Conservation (phyloP, 2,329 filamentous ascomycete species). For the Xylaria multiplex region DNA sequence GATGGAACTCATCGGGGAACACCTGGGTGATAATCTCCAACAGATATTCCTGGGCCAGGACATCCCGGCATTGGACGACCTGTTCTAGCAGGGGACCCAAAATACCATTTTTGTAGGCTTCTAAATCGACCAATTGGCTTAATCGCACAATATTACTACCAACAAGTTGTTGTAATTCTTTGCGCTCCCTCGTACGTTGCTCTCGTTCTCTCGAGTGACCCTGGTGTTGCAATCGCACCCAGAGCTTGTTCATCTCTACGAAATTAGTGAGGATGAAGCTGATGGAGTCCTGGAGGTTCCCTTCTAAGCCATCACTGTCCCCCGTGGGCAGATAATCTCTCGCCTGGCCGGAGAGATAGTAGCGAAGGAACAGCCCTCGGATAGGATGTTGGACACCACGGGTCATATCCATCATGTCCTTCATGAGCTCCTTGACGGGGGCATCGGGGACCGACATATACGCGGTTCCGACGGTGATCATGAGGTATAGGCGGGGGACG, state of each 20-base stretch:
- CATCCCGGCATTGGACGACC: constrained; percentile 96
- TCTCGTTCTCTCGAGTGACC: constrained; percentile 95
- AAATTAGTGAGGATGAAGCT: constrained; percentile 99
- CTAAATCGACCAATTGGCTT: constrained; percentile 94
- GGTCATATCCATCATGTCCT: constrained; percentile 99
- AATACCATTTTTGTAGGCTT: constrained; percentile 92
- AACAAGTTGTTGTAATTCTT: constrained; percentile 93
- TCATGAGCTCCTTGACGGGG: constrained; percentile 99
- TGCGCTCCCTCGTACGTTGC: constrained; percentile 90
- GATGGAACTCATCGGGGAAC: constrained; percentile 97
- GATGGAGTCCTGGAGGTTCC: constrained; percentile 96
- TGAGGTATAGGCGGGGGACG: constrained; percentile 93
- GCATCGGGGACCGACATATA: constrained; percentile 99
- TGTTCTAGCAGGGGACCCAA: constrained; percentile 91
- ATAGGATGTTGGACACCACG: constrained; percentile 97
- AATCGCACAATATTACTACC: constrained; percentile 95
- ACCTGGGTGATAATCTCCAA: constrained; percentile 98
- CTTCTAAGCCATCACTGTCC: constrained; percentile 88
- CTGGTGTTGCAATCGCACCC: constrained; percentile 97
- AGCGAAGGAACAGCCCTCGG: constrained; percentile 91
- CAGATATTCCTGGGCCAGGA: constrained; percentile 95
- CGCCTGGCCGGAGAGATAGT: constrained; percentile 95
- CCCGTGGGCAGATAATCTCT: constrained; percentile 86
- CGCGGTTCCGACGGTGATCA: constrained; percentile 98
- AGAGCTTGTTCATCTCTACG: constrained; percentile 99